phyloP scores from a whole-genome alignment of 75 land plant species.

The Chamaecyparis obtusa region DNA sequence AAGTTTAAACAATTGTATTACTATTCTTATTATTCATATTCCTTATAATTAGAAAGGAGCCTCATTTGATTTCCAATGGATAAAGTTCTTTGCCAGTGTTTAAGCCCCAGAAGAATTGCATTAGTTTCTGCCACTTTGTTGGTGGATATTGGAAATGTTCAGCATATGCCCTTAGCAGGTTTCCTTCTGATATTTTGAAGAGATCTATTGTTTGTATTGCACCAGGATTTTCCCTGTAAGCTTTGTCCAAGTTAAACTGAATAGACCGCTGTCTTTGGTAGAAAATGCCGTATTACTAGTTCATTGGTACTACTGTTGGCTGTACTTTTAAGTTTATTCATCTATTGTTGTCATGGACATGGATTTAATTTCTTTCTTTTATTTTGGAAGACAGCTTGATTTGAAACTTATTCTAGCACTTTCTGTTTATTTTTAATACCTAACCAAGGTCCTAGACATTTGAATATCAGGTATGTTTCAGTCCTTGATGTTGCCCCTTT shows the following conservation, averaged over 20 bases:
- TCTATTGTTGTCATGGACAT: background rate
- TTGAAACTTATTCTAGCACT: background rate
- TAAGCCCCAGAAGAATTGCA: background rate
- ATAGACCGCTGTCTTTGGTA: background rate
- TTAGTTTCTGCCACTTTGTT: background rate
- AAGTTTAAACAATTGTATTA: background rate
- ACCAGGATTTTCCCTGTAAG: background rate
- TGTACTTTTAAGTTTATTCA: background rate
- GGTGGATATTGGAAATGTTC: background rate
- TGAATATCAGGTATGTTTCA: constrained; percentile 71
- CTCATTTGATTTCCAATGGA: background rate
- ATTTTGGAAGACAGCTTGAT: background rate
- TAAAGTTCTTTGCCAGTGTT: background rate
- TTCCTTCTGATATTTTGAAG: background rate
- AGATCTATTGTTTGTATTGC: background rate
- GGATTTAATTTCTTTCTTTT: background rate
- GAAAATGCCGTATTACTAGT: background rate
- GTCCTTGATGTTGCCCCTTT: constrained; percentile 76
- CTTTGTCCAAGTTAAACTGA: background rate
- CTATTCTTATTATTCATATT: background rate
- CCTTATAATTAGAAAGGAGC: background rate
- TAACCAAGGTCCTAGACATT: background rate
- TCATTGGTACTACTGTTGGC: background rate
- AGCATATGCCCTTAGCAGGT: background rate
- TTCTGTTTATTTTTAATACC: background rate